A percentile compares a stretch with the other conserved stretches of the same genome.
phyloP scores from a whole-genome alignment of 257 asterid species.

The Capsicum pubescens region DNA sequence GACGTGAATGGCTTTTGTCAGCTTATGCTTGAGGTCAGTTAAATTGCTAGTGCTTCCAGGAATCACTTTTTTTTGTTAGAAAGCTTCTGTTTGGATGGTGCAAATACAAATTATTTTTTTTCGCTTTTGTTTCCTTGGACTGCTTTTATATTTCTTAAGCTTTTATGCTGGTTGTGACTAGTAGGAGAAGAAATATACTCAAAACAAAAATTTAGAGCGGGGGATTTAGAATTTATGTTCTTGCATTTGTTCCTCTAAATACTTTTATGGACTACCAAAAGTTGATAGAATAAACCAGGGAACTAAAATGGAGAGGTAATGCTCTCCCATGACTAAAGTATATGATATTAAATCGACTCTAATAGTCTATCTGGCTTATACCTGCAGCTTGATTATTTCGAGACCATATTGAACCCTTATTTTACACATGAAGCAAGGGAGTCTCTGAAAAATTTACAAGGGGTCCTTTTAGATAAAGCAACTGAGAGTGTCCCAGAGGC shows the following conservation, averaged over 20 bases:
- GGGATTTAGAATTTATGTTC: slow-evolving; percentile 6
- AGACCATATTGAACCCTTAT: slow-evolving; percentile 93
- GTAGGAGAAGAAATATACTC: neutral
- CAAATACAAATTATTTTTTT: neutral
- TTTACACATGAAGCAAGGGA: slow-evolving; percentile 95
- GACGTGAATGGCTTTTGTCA: slow-evolving; percentile 94
- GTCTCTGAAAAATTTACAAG: slow-evolving; percentile 90
- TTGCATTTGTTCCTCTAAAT: slow-evolving; percentile 1
- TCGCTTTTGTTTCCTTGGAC: neutral
- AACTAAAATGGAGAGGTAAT: neutral
- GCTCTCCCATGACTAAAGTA: neutral
- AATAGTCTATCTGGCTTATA: slow-evolving; percentile 32
- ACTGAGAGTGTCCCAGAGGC: slow-evolving; percentile 77
- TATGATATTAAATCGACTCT: neutral
- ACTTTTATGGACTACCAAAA: neutral
- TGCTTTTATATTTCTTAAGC: neutral
- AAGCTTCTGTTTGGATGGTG: slow-evolving; percentile 2
- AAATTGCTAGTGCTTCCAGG: neutral
- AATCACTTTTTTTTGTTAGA: neutral
- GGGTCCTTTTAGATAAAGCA: slow-evolving; percentile 83
- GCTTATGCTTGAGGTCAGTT: slow-evolving; percentile 92
- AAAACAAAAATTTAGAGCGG: neutral
- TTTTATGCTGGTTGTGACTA: neutral
- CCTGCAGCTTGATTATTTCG: slow-evolving; percentile 96
- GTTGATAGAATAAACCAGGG: neutral